Evolutionary conservation across 1,139 yeast species (phyloP).

Genomic region (Spathaspora sp.): DNA sequence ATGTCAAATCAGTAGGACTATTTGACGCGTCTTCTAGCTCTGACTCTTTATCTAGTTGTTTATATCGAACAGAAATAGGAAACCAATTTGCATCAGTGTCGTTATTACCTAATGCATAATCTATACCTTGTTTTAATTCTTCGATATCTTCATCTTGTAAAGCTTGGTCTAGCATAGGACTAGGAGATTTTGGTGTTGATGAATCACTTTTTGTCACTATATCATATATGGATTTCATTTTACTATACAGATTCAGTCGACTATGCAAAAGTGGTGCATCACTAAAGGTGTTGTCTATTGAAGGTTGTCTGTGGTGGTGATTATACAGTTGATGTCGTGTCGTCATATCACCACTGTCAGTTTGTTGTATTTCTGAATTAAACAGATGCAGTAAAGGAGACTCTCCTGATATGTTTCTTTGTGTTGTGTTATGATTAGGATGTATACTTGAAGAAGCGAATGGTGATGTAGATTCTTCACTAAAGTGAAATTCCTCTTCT

Average conservation of each 20-base stretch:
- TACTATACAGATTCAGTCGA: background rate
- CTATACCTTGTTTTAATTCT: constrained; percentile 37
- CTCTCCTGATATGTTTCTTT: background rate
- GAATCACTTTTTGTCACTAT: background rate
- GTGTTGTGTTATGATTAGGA: background rate
- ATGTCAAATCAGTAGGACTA: background rate
- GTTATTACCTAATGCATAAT: constrained; percentile 36
- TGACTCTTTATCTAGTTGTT: background rate
- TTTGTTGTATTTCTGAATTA: no score
- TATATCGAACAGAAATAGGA: constrained; percentile 20
- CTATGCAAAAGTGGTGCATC: background rate
- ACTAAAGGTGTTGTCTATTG: background rate
- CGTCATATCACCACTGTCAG: background rate
- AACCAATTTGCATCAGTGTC: constrained; percentile 31
- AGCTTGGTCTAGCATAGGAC: background rate
- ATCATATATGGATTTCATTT: background rate
- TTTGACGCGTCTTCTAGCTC: background rate
- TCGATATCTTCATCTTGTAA: constrained; percentile 27
- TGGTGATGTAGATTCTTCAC: background rate
- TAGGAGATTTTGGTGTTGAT: background rate
- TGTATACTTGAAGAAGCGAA: background rate
- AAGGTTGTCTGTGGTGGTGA: background rate
- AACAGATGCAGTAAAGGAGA: background rate
- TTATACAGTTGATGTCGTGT: background rate
- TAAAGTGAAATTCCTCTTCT: background rate